Conservation (phyloP, 1,139 yeast species). For the Geotrichum candidum region DNA sequence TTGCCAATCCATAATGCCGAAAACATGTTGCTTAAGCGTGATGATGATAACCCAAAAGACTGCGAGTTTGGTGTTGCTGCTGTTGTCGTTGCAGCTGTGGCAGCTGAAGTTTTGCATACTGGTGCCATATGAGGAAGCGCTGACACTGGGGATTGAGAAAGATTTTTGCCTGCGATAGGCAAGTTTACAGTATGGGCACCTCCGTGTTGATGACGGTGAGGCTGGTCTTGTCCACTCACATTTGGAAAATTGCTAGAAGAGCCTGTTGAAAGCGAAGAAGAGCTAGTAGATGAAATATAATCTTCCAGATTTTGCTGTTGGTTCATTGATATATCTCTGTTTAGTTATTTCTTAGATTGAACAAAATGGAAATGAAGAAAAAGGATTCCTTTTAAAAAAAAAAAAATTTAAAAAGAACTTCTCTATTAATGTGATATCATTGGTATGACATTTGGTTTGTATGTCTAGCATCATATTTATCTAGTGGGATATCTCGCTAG, state of each 20-base stretch:
- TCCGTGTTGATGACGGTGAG: neutral
- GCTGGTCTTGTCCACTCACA: neutral
- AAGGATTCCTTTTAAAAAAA: neutral
- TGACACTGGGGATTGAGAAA: conserved; percentile 4
- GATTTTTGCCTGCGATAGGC: conserved; percentile 6
- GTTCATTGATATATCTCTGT: neutral
- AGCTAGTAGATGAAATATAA: neutral
- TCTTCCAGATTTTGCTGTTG: neutral
- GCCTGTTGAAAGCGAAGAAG: neutral
- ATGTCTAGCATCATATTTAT: neutral
- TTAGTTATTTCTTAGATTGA: neutral
- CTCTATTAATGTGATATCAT: neutral
- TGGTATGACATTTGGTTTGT: neutral
- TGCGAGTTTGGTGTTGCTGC: neutral
- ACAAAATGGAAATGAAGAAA: neutral
- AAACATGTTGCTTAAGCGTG: conserved; percentile 2
- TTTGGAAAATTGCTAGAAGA: neutral
- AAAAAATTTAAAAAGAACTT: neutral
- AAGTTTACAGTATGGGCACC: neutral
- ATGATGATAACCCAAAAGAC: neutral
- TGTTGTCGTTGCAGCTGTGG: neutral
- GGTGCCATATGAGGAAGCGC: neutral
- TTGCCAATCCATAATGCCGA: conserved; percentile 2
- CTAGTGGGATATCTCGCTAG: neutral
- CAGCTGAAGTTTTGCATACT: neutral